Evolutionary conservation across 208 protist species (phyloP).

Genomic region (Acanthamoeba healyi): DNA sequence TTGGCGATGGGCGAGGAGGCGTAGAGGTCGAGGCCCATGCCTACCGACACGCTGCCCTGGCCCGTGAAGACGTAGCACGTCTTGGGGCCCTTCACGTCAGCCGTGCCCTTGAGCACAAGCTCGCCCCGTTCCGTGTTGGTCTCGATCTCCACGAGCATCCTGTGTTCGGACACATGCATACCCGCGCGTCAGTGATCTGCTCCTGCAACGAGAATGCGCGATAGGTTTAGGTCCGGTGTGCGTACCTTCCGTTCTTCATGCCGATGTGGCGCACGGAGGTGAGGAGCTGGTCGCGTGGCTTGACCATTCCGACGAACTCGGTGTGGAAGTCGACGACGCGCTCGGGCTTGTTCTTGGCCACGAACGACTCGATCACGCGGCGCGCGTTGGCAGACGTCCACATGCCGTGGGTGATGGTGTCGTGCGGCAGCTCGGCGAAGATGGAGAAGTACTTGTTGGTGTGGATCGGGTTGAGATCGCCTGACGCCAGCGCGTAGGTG

Average conservation of each 20-base stretch:
- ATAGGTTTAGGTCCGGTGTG: too few relatives aligned
- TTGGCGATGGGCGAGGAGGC: conserved; percentile 81
- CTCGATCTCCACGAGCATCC: conserved; percentile 64
- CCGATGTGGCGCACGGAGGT: conserved; percentile 88
- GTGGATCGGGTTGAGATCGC: conserved; percentile 91
- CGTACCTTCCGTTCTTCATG: conserved; percentile 84
- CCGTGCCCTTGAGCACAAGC: conserved; percentile 86
- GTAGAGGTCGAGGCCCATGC: conserved; percentile 93
- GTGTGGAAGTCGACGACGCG: conserved; percentile 84
- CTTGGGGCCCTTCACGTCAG: conserved; percentile 84
- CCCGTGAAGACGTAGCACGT: conserved; percentile 92
- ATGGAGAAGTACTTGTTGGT: conserved; percentile 86
- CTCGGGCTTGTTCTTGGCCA: conserved; percentile 82
- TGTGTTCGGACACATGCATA: too few relatives aligned
- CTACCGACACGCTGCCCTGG: conserved; percentile 83
- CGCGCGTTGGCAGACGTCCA: conserved; percentile 87
- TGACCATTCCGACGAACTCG: conserved; percentile 90
- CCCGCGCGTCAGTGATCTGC: neutral
- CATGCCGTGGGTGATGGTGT: conserved; percentile 92
- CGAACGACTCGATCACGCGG: conserved; percentile 85
- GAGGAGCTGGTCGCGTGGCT: conserved; percentile 86
- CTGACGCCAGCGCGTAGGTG: conserved; percentile 86
- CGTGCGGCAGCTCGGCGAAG: conserved; percentile 86
- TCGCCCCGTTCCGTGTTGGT: conserved; percentile 62
- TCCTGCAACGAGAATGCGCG: neutral